Evolutionary conservation across 345 rosid genomes (phyloP).

Genomic region (Eucalyptus regnans): DNA sequence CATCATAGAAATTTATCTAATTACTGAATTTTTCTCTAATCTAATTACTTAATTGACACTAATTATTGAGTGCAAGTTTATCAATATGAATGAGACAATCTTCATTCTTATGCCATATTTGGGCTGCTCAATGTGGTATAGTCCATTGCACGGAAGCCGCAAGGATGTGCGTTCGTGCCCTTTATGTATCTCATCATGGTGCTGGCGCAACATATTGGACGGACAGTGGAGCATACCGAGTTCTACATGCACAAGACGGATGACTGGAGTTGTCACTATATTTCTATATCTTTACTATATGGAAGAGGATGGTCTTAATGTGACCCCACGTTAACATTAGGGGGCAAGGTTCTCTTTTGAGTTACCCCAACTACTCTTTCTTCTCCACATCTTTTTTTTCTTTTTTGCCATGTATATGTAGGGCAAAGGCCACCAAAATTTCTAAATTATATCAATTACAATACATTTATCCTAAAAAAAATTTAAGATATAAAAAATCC

Average conservation of each 20-base stretch:
- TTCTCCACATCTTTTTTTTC: neutral
- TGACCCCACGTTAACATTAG: neutral
- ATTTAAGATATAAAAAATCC: no score
- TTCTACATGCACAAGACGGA: neutral
- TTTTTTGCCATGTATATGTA: neutral
- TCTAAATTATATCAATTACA: no score
- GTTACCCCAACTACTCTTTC: neutral
- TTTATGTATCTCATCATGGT: neutral
- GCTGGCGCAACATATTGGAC: rapidly evolving
- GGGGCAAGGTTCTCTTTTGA: neutral
- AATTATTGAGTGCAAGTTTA: neutral
- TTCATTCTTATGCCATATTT: neutral
- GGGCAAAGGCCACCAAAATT: neutral
- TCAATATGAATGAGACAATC: neutral
- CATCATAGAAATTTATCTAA: neutral
- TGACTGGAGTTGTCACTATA: neutral
- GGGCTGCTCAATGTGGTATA: neutral
- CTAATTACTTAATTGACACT: neutral
- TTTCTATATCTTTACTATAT: neutral
- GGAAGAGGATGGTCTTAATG: neutral
- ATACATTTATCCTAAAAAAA: no score
- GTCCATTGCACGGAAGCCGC: neutral
- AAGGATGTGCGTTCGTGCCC: neutral
- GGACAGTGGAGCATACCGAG: neutral
- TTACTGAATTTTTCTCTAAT: neutral